Evolutionary conservation across 2,329 filamentous ascomycete genomes (phyloP).

Genomic region (Alternaria hordeiaustralica): DNA sequence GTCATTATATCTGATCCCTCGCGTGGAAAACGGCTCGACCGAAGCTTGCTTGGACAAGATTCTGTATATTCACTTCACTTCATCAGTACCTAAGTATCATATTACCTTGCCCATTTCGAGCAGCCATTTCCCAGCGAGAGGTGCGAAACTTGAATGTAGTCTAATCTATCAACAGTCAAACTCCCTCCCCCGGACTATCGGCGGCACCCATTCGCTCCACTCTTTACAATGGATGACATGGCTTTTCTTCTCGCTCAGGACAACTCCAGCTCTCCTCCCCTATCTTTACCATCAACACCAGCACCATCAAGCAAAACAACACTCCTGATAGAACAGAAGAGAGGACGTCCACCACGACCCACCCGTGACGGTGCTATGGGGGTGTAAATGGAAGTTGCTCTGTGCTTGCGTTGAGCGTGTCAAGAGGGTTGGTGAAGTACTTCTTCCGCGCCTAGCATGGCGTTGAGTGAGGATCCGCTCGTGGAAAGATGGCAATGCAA

Average conservation of each 20-base stretch:
- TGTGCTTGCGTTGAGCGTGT: neutral
- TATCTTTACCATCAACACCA: too few species aligned
- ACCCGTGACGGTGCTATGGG: neutral
- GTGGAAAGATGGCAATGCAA: neutral
- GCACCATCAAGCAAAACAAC: too few species aligned
- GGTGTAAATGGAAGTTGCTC: neutral
- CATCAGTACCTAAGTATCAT: too few species aligned
- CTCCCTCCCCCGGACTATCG: neutral
- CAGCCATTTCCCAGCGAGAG: too few species aligned
- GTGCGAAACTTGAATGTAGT: constrained; percentile 9
- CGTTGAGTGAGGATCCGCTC: too few species aligned
- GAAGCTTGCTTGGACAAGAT: constrained; percentile 9
- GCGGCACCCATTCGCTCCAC: constrained; percentile 10
- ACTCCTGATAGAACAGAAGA: too few species aligned
- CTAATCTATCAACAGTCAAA: constrained; percentile 20
- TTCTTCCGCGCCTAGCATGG: neutral
- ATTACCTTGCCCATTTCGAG: too few species aligned
- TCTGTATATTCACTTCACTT: constrained; percentile 1
- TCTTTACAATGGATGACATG: constrained; percentile 14
- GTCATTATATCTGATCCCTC: constrained; percentile 2
- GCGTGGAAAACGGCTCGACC: constrained; percentile 14
- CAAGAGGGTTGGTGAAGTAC: neutral
- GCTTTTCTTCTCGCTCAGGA: neutral
- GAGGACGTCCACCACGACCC: too few species aligned
- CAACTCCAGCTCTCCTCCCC: too few species aligned